Base-by-base conservation (phyloP, 2,329 filamentous ascomycete species). In the Xylariomycetidae sp. region DNA sequence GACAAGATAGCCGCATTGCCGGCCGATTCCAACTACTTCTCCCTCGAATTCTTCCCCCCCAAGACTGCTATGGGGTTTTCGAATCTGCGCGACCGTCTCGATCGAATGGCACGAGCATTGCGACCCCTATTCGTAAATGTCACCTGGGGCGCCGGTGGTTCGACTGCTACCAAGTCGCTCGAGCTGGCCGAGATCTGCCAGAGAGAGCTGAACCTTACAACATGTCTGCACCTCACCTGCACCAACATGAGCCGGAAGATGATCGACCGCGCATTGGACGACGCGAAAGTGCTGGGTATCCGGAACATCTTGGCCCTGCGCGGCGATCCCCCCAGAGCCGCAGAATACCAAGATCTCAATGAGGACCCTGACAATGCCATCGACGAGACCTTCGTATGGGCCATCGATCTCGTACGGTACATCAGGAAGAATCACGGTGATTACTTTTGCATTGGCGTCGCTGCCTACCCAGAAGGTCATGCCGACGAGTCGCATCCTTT, bases 41-140 rank as follows among this genome's bases (percentile, higher is more conserved):
- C 92, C 30, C 82, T 97, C 63, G 92, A 98, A 67, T 98, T 98
- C 78, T 98, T 98, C 68, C 92, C 92, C 48, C 92, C 92, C 44
- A 98, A 97, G 70, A 98, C 92, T 29, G 74, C 83, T 41, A 95
- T 94, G 81, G 92, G 92, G 46, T 94, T 92, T 53, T 83, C 87
- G 43, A 98, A 98, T 61, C 79, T 98, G 35, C 85, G 90, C 57
- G 85, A 86, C 45, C 88, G 92, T 56, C 79, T 98, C 38, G 85
- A 94, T 59, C 88, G 92, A 58, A 97, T 98, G 92, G 82, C 92
- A 31, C 80, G 87, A 45, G 89, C 88, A 11, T 72, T 98, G 38
- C 83, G 86, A 11, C 92, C 92, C 27, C 74, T 97, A 28, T 98
- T 98, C 56, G 87, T 98, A 42, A 97, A 89, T 38, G 88, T 98